These are phyloP conservation scores for Trypanosoma cruzi DNA, from an alignment of 208 protist species.

Conservation along the genomic window DNA sequence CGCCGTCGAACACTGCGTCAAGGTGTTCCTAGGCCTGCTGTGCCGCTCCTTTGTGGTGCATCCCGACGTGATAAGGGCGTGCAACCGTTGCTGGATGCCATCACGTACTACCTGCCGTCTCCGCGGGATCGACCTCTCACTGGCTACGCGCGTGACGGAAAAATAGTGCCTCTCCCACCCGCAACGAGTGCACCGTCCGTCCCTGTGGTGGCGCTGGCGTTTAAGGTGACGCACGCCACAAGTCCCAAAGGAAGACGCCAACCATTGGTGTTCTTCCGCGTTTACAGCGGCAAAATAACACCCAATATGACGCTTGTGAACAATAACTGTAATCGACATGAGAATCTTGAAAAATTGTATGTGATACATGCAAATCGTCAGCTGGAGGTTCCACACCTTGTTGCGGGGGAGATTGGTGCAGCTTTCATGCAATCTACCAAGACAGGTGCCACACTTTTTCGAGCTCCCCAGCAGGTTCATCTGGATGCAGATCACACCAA, in stretches of 20 bases:
- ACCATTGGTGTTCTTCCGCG: constrained; percentile 90
- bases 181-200: constrained; percentile 33
- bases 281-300: constrained; percentile 88
- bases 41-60: constrained; percentile 92
- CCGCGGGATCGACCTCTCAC: constrained; percentile 79
- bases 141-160: constrained; percentile 46
- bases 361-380: constrained; percentile 89
- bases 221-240: constrained; percentile 90
- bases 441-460: constrained; percentile 85
- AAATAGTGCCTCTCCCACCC: constrained; percentile 47
- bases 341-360: constrained; percentile 81
- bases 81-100: constrained; percentile 91
- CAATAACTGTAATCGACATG: constrained; percentile 50
- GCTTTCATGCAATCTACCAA: constrained; percentile 65
- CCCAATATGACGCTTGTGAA: constrained; percentile 73
- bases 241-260: constrained; percentile 66
- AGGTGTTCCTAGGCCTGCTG: constrained; percentile 27
- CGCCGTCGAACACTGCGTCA: constrained; percentile 55
- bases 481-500: constrained; percentile 4
- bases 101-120: constrained; percentile 92
- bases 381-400: constrained; percentile 71
- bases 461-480: constrained; percentile 8
- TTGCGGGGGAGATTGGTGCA: constrained; percentile 81
- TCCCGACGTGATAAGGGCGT: constrained; percentile 92
- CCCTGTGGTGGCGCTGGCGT: constrained; percentile 87